Percentiles rank a stretch among this genome's conserved stretches.
These are phyloP conservation scores for Pyrrhoderma lamaoense DNA, from an alignment of 1,284 basidiomycete genomes.

Conservation along the genomic window DNA sequence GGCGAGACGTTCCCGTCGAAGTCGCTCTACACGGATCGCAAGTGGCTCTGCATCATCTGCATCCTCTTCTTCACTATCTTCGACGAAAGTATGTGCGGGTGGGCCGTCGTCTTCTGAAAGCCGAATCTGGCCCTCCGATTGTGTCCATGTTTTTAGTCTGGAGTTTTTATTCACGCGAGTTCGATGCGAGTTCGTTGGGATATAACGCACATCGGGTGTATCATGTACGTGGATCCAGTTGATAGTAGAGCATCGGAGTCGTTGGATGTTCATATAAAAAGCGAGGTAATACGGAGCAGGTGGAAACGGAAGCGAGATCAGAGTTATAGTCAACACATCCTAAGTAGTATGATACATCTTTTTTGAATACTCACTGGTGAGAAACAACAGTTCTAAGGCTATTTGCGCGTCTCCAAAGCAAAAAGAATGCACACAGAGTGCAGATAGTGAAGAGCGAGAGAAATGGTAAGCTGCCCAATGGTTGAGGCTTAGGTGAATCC, in stretches of 20 bases:
- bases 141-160: conserved; percentile 55
- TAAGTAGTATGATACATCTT: conserved; percentile 23
- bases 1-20: neutral
- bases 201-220: neutral
- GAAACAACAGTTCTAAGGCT: conserved; percentile 52
- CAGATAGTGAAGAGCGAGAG: conserved; percentile 55
- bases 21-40: conserved; percentile 7
- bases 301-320: neutral
- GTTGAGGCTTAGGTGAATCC: conserved; percentile 55
- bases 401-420: conserved; percentile 60
- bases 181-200: neutral
- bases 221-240: neutral
- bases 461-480: conserved; percentile 48
- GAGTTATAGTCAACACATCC: neutral
- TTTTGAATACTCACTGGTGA: conserved; percentile 46
- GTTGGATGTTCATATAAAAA: neutral
- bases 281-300: neutral
- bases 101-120: conserved; percentile 69
- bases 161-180: neutral
- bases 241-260: neutral
- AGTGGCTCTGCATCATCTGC: conserved; percentile 24
- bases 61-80: conserved; percentile 52
- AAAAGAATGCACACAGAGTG: conserved; percentile 50
- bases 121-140: conserved; percentile 52
- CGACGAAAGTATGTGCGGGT: conserved; percentile 54